Conservation (phyloP, 352 stramenopile genomes). For the Globisporangium nunn region DNA sequence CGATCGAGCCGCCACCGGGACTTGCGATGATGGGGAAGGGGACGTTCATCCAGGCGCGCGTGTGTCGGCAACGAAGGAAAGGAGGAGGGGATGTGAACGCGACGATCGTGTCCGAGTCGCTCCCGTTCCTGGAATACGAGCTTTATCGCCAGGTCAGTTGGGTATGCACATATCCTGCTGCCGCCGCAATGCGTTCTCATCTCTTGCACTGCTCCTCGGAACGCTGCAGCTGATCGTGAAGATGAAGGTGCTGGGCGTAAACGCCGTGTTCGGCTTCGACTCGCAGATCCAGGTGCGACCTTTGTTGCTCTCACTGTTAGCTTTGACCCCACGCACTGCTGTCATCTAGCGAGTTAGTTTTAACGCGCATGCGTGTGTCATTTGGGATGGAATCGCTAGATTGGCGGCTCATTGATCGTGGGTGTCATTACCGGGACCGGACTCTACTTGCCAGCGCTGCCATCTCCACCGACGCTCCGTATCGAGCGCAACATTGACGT, state of each 20-base stretch:
- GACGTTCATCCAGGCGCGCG: constrained; percentile 93
- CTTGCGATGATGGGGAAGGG: constrained; percentile 88
- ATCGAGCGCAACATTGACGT: constrained; percentile 94
- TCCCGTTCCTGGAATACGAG: constrained; percentile 98
- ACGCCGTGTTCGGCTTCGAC: constrained; percentile 93
- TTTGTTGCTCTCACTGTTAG: not conserved
- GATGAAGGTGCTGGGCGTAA: constrained; percentile 92
- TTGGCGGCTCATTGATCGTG: constrained; percentile 84
- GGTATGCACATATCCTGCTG: not conserved
- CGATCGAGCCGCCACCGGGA: constrained; percentile 76
- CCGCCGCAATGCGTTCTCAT: not conserved
- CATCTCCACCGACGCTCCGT: constrained; percentile 87
- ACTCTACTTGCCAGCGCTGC: constrained; percentile 92
- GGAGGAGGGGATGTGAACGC: constrained; percentile 93
- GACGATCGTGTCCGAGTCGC: constrained; percentile 92
- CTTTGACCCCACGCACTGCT: not conserved
- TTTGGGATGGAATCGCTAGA: constrained; percentile 18
- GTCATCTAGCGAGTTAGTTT: too few relatives aligned
- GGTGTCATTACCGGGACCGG: constrained; percentile 89
- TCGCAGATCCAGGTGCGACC: constrained; percentile 79
- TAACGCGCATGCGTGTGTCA: not conserved
- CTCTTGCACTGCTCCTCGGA: not conserved
- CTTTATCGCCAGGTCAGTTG: constrained; percentile 91
- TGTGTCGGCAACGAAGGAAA: constrained; percentile 91
- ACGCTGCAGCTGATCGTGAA: constrained; percentile 68